These are phyloP conservation scores for Avena insularis DNA, from an alignment of 176 grass and related monocot species.

Conservation along the genomic window DNA sequence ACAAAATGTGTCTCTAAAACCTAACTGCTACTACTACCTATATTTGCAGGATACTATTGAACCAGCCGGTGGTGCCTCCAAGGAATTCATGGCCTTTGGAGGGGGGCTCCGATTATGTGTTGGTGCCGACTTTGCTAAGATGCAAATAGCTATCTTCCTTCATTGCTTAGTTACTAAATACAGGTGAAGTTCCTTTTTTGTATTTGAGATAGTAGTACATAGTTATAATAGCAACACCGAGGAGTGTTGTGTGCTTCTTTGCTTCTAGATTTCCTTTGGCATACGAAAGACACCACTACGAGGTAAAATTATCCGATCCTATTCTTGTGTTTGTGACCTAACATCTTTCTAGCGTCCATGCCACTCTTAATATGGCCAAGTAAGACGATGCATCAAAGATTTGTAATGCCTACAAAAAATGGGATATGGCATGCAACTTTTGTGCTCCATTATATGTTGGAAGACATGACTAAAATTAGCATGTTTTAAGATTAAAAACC, in stretches of 20 bases:
- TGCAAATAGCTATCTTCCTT: constrained; percentile 64
- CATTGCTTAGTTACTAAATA: constrained; percentile 68
- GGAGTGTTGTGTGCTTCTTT: not conserved
- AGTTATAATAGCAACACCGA: not conserved
- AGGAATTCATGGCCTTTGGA: constrained; percentile 74
- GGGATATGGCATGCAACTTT: no score
- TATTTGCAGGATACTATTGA: constrained; percentile 38
- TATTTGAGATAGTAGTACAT: not conserved
- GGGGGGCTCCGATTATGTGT: constrained; percentile 54
- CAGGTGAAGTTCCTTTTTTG: constrained; percentile 24
- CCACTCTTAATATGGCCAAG: no score
- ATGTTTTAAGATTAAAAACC: no score
- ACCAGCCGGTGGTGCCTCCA: constrained; percentile 51
- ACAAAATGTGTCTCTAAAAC: not conserved
- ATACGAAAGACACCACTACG: no score
- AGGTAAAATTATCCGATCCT: no score
- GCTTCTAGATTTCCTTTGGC: no score
- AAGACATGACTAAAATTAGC: no score
- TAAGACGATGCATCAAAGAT: no score
- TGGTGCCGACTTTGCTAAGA: constrained; percentile 62
- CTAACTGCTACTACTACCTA: not conserved
- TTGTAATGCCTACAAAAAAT: no score
- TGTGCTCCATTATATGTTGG: no score
- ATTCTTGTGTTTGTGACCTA: no score
- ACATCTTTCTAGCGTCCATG: no score